phyloP scores from a whole-genome alignment of 2,329 filamentous ascomycete genomes.

The Ceratocystiopsis brevicomis region DNA sequence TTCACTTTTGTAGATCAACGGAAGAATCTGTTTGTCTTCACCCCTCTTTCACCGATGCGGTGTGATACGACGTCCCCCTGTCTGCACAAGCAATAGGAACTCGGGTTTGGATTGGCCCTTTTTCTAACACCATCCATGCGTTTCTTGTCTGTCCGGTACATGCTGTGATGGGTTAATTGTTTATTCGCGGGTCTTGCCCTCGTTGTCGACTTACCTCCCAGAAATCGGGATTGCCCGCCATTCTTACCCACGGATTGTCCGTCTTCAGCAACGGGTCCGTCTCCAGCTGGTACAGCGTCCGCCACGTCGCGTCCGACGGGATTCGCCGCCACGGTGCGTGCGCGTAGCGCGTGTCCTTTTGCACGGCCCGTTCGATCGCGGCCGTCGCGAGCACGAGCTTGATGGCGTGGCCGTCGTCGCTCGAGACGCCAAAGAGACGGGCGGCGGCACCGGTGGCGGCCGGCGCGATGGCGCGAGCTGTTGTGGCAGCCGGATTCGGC shows the following conservation, averaged over 20 bases:
- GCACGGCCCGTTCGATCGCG: conserved; percentile 31
- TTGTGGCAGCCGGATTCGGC: background rate
- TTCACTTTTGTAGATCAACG: background rate
- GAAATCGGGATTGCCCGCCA: conserved; percentile 43
- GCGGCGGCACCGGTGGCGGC: conserved; percentile 24
- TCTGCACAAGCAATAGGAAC: too few species aligned
- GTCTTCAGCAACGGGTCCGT: conserved; percentile 40
- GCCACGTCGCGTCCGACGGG: conserved; percentile 38
- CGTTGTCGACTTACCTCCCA: conserved; percentile 29
- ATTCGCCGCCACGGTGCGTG: conserved; percentile 31
- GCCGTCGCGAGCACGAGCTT: conserved; percentile 57
- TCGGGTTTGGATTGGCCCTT: too few species aligned
- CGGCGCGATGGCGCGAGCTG: conserved; percentile 24
- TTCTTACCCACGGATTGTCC: conserved; percentile 38
- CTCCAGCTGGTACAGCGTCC: conserved; percentile 38
- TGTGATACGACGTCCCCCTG: too few species aligned
- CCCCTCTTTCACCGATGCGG: background rate
- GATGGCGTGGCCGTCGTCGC: conserved; percentile 64
- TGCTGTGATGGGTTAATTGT: background rate
- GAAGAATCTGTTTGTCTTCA: background rate
- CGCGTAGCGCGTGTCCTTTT: conserved; percentile 15
- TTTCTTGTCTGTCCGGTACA: too few species aligned
- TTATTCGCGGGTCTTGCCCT: background rate
- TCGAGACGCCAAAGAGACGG: conserved; percentile 24
- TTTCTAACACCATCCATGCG: too few species aligned